Evolutionary conservation across 2,329 filamentous ascomycete species (phyloP).

Genomic region (Alternaria triticimaculans): DNA sequence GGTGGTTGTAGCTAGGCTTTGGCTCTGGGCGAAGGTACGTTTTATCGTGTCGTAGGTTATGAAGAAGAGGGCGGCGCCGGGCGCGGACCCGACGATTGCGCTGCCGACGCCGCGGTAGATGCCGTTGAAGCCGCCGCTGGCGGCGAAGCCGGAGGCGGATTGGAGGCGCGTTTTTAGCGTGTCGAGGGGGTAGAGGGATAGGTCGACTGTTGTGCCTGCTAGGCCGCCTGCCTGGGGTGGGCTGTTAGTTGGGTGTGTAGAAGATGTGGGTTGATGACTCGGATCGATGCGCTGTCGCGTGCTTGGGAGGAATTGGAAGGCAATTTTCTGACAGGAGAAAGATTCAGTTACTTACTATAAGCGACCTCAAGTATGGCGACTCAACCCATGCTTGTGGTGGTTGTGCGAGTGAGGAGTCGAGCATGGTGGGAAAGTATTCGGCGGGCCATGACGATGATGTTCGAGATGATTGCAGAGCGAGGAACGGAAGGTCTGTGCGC

Average conservation of each 20-base stretch:
- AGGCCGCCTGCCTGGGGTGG: constrained; percentile 75
- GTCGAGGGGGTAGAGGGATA: constrained; percentile 96
- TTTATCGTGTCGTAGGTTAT: constrained; percentile 85
- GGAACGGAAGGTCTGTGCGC: constrained; percentile 31
- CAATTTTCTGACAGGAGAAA: background rate
- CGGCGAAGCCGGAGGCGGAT: constrained; percentile 76
- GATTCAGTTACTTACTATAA: constrained; percentile 48
- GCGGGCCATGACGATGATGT: constrained; percentile 6
- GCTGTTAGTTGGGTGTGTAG: background rate
- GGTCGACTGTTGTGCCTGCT: constrained; percentile 94
- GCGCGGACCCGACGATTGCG: constrained; percentile 88
- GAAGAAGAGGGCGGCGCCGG: constrained; percentile 96
- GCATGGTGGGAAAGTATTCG: constrained; percentile 29
- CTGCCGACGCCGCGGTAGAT: constrained; percentile 93
- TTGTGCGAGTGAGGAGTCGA: constrained; percentile 29
- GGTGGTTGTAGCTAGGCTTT: background rate
- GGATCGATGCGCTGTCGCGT: too few relatives aligned
- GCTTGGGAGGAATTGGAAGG: background rate
- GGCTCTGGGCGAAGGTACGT: constrained; percentile 29
- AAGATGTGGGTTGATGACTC: too few relatives aligned
- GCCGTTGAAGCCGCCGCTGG: constrained; percentile 84
- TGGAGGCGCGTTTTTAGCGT: constrained; percentile 98
- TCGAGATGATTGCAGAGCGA: background rate
- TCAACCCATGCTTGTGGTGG: constrained; percentile 47
- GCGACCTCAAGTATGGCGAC: constrained; percentile 56